Base-by-base conservation (phyloP, 192 early-diverging fungal species). In the Coemansia sp. region DNA sequence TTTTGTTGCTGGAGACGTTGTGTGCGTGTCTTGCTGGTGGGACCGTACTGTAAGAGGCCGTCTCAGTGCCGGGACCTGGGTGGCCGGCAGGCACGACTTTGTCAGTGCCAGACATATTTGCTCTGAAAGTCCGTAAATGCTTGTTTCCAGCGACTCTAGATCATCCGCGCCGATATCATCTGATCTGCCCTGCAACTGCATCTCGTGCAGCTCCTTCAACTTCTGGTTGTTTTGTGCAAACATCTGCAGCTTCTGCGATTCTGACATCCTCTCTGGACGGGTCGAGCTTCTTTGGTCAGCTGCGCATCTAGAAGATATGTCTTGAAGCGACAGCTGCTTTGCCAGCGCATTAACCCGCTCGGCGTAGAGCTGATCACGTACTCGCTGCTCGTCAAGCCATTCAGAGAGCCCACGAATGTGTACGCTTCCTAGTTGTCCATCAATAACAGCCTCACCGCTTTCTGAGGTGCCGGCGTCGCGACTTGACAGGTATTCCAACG, bases 301-400 rank as follows among this genome's bases (percentile, higher is more conserved):
- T 4, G 63, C 53, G 47, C 58, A 55, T 17, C 54, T 57, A 14
- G 56, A 38, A 14, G 71, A 73, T 17, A 78, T 36, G 19, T 78
- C 75, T 47, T 65, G 57, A 41, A 78, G 53, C 25, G 36, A 22
- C 9, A 78, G 50, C 5, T 58, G 60, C 25, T 34, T 33, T 1
- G 69, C 61, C 54, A 78, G 62, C 5, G 75, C 75, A 23, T 78
- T 61, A 3, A 44, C 22, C 9, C 70, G 61, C 57, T 68, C 54
- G 6, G 62, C 41, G 38, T 53, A 66, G 31, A 68, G 50, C 23
- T 38, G 57, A 59, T 78, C 75, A 58, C 75, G 75, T 20, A 15
- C 55, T 6, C n/a, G 61, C 17, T 57, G 60, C n/a, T 22, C 30
- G 22, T 68, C 75, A 30, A 78, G 66, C 75, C 75, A 78, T 22